These are phyloP conservation scores for Letharia lupina DNA, from an alignment of 495 filamentous ascomycete species.

Conservation along the genomic window DNA sequence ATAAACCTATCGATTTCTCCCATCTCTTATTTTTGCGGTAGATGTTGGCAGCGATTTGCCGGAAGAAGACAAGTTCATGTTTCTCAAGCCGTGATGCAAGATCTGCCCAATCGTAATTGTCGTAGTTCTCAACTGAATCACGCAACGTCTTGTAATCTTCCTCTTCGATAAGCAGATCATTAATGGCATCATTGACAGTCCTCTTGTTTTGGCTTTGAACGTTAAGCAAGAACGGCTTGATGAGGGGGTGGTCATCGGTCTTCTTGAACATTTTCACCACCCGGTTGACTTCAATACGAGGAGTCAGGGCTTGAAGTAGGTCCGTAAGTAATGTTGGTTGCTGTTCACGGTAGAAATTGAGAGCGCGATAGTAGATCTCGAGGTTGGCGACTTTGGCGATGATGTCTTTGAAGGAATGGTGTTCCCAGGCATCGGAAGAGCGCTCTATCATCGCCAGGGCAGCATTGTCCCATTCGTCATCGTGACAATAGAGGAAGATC, in stretches of 20 bases:
- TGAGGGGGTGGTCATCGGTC: slow-evolving; percentile 94
- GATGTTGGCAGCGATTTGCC: slow-evolving; percentile 95
- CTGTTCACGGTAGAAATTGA: slow-evolving; percentile 97
- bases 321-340: slow-evolving; percentile 94
- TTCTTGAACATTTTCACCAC: slow-evolving; percentile 98
- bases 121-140: slow-evolving; percentile 96
- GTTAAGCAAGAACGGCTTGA: slow-evolving; percentile 97
- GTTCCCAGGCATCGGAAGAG: slow-evolving; percentile 96
- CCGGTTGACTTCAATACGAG: slow-evolving; percentile 94
- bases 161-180: slow-evolving; percentile 96
- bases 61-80: slow-evolving; percentile 98
- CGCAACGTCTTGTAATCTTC: slow-evolving; percentile 98
- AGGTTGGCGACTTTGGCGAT: slow-evolving; percentile 96
- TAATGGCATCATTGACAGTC: slow-evolving; percentile 95
- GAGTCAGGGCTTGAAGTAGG: slow-evolving; percentile 80
- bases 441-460: slow-evolving; percentile 99
- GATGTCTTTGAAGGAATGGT: slow-evolving; percentile 99
- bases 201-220: slow-evolving; percentile 98
- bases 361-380: slow-evolving; percentile 96
- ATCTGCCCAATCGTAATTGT: slow-evolving; percentile 97
- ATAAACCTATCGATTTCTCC: slow-evolving; percentile 98
- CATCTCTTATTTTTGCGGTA: slow-evolving; percentile 99
- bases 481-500: slow-evolving; percentile 98
- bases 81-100: slow-evolving; percentile 89
- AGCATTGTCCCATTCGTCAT: slow-evolving; percentile 98